A percentile compares a stretch with the other conserved stretches of the same genome.
Conservation (phyloP, 352 stramenopile genomes). For the Pythium phragmiticola region DNA sequence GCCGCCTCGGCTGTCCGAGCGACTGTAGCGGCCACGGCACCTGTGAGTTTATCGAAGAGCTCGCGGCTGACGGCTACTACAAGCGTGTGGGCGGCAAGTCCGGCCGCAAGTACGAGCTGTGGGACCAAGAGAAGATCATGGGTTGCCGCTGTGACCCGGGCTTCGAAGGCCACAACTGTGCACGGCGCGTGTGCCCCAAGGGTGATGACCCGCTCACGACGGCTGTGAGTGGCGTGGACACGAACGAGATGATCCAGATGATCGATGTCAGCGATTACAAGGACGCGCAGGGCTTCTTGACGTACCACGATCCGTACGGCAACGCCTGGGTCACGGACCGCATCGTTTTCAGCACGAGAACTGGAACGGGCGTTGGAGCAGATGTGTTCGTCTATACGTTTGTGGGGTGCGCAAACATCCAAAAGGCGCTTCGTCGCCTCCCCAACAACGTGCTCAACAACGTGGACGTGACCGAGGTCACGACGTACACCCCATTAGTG, state of each 20-base stretch:
- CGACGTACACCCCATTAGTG: constrained; percentile 25
- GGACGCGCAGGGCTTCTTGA: constrained; percentile 38
- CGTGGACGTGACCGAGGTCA: constrained; percentile 24
- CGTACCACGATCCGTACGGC: constrained; percentile 74
- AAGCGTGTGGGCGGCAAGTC: constrained; percentile 36
- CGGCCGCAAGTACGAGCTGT: constrained; percentile 40
- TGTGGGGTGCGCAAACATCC: constrained; percentile 32
- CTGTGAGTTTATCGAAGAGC: constrained; percentile 56
- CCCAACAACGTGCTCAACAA: constrained; percentile 74
- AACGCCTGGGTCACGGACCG: constrained; percentile 56
- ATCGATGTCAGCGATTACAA: constrained; percentile 29
- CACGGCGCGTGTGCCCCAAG: constrained; percentile 72
- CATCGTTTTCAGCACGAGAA: constrained; percentile 32
- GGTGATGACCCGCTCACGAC: constrained; percentile 79
- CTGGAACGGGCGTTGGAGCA: too few species aligned
- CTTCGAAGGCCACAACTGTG: constrained; percentile 60
- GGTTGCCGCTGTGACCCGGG: constrained; percentile 51
- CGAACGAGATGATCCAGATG: constrained; percentile 52
- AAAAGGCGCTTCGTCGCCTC: constrained; percentile 40
- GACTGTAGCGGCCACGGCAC: constrained; percentile 52
- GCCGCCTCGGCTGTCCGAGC: constrained; percentile 37
- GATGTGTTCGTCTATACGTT: neutral
- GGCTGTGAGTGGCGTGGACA: neutral
- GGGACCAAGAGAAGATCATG: constrained; percentile 84
- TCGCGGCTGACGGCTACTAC: constrained; percentile 42